A percentile compares a stretch with the other conserved stretches of the same genome.
These are phyloP conservation scores for Nicotiana tomentosiformis DNA, from an alignment of 257 asterid genomes.

Conservation along the genomic window DNA sequence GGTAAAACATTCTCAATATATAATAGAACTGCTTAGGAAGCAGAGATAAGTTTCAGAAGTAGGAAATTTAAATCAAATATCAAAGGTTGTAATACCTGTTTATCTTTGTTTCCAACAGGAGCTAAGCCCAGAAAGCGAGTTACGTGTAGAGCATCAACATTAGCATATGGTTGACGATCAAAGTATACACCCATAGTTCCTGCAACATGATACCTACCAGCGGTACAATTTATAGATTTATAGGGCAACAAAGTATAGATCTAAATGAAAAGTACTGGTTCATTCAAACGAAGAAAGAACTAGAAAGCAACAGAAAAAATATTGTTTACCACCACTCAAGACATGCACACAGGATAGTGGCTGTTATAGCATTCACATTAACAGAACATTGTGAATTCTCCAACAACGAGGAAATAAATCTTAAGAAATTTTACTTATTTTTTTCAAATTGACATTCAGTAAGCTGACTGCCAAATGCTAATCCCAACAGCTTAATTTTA, in stretches of 20 bases:
- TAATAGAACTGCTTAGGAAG: background rate
- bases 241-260: background rate
- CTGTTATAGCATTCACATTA: background rate
- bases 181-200: conserved; percentile 69
- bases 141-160: conserved; percentile 62
- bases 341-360: background rate
- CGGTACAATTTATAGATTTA: conserved; percentile 15
- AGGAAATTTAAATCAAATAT: background rate
- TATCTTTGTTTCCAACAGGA: conserved; percentile 88
- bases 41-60: background rate
- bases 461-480: background rate
- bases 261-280: background rate
- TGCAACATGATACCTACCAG: conserved; percentile 81
- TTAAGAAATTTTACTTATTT: background rate
- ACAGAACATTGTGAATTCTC: background rate
- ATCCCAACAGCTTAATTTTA: background rate
- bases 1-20: background rate
- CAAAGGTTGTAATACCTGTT: conserved; percentile 48
- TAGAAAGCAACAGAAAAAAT: background rate
- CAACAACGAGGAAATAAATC: background rate
- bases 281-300: background rate
- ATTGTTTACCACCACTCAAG: background rate
- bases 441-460: background rate
- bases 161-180: conserved; percentile 86
- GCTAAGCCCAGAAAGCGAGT: conserved; percentile 96